Percentiles rank a stretch among this genome's conserved stretches.
Conservation (phyloP, 1,284 basidiomycete species). For the Sporisorium graminicola region DNA sequence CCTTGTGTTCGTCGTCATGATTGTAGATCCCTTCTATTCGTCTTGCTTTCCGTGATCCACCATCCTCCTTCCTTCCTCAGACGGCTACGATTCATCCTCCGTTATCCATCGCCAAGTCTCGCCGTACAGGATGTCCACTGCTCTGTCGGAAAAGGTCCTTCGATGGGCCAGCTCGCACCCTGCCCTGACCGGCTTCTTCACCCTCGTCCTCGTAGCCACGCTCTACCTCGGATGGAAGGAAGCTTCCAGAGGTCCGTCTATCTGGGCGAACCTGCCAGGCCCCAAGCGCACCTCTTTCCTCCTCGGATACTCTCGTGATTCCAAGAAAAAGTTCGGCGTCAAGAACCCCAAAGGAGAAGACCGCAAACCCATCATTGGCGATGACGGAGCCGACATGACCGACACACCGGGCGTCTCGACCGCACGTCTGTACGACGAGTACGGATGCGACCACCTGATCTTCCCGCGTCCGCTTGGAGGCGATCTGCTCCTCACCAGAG, state of each 20-base stretch:
- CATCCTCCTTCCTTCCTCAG: background rate
- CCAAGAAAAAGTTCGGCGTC: slow-evolving; percentile 37
- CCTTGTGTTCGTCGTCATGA: background rate
- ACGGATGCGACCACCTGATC: slow-evolving; percentile 32
- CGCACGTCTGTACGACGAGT: slow-evolving; percentile 35
- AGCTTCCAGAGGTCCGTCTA: slow-evolving; percentile 27
- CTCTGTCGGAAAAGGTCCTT: slow-evolving; percentile 25
- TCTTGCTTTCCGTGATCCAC: too few species aligned
- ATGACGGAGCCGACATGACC: slow-evolving; percentile 23
- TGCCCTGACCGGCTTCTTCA: slow-evolving; percentile 9
- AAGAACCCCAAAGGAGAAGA: slow-evolving; percentile 20
- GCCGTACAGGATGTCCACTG: slow-evolving; percentile 25
- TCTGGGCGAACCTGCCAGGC: slow-evolving; percentile 39
- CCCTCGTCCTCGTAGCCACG: slow-evolving; percentile 1
- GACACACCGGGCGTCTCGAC: slow-evolving; percentile 36
- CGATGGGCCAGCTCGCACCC: slow-evolving; percentile 27
- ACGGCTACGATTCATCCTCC: background rate
- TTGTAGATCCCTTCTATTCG: background rate
- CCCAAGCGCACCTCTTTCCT: slow-evolving; percentile 38
- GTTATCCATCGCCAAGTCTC: background rate
- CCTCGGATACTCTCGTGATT: slow-evolving; percentile 28
- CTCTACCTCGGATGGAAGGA: slow-evolving; percentile 26
- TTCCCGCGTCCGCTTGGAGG: slow-evolving; percentile 43
- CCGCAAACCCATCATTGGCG: slow-evolving; percentile 40
- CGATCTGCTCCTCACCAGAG: slow-evolving; percentile 45